Percentiles rank a stretch among this genome's conserved stretches.
phyloP scores from a whole-genome alignment of 257 asterid species.

The Scutellaria minor region DNA sequence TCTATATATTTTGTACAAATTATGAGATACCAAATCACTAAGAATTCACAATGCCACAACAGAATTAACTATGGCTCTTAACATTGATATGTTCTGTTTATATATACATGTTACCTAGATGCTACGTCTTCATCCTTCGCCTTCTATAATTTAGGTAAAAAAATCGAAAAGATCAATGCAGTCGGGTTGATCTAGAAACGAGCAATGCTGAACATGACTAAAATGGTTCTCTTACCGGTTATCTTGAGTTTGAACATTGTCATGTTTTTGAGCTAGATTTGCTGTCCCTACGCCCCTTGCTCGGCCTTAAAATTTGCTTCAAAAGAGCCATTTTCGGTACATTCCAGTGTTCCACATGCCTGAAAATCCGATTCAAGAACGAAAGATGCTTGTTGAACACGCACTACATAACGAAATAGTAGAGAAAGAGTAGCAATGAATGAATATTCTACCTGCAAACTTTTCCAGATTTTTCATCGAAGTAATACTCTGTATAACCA shows the following conservation, averaged over 20 bases:
- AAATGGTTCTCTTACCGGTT: conserved; percentile 3
- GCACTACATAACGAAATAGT: neutral
- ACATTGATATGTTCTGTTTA: too few relatives aligned
- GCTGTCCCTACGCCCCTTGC: conserved; percentile 42
- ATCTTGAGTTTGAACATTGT: neutral
- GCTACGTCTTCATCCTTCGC: too few relatives aligned
- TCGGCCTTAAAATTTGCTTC: conserved; percentile 79
- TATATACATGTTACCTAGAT: too few relatives aligned
- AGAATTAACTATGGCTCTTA: too few relatives aligned
- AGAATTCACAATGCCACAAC: too few relatives aligned
- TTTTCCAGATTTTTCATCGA: conserved; percentile 73
- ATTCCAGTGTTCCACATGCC: conserved; percentile 97
- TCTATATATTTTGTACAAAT: too few relatives aligned
- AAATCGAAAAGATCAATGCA: too few relatives aligned
- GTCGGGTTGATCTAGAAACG: neutral
- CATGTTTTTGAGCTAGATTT: conserved; percentile 30
- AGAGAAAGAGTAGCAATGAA: neutral
- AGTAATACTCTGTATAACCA: conserved; percentile 93
- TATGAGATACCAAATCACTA: too few relatives aligned
- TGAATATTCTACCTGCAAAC: conserved; percentile 64
- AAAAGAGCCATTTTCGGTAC: conserved; percentile 94
- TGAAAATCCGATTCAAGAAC: conserved; percentile 34
- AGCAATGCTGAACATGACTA: neutral
- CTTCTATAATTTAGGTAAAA: too few relatives aligned
- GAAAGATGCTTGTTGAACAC: neutral